Percentiles rank a stretch among this genome's conserved stretches.
phyloP scores from a whole-genome alignment of 2,329 filamentous ascomycete genomes.

The Ceratocystis papillata region DNA sequence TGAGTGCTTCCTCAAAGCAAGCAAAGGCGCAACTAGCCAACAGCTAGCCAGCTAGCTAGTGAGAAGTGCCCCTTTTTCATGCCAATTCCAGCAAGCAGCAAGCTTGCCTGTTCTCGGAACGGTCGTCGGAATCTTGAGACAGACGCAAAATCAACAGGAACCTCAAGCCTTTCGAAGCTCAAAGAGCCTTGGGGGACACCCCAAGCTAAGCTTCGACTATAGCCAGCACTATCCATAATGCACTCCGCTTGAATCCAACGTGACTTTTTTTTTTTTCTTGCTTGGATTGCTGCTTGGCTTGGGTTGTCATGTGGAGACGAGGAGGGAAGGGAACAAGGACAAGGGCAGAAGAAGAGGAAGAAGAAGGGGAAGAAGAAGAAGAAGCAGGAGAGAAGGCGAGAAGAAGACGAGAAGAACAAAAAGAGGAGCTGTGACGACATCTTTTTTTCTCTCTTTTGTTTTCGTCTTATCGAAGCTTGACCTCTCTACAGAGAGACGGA shows the following conservation, averaged over 20 bases:
- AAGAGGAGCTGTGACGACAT: constrained; percentile 11
- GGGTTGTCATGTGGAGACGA: constrained; percentile 1
- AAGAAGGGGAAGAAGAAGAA: neutral
- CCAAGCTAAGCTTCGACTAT: neutral
- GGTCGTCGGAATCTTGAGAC: too few relatives aligned
- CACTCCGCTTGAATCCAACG: neutral
- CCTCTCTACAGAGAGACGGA: neutral
- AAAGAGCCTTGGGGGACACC: neutral
- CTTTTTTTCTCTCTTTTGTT: neutral
- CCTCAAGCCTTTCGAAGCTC: neutral
- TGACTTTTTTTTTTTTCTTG: neutral
- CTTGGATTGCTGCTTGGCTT: neutral
- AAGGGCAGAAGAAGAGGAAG: neutral
- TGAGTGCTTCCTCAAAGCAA: neutral
- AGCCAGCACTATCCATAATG: neutral
- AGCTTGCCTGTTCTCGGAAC: neutral
- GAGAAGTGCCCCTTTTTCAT: neutral
- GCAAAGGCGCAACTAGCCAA: neutral
- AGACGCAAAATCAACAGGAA: too few relatives aligned
- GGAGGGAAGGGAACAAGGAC: neutral
- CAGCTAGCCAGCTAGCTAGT: too few relatives aligned
- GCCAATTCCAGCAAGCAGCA: neutral
- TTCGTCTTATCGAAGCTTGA: neutral
- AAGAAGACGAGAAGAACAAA: neutral
- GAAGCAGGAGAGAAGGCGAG: neutral